Evolutionary conservation across 805 yeast species (phyloP).

Genomic region (Ogataea ganodermae): DNA sequence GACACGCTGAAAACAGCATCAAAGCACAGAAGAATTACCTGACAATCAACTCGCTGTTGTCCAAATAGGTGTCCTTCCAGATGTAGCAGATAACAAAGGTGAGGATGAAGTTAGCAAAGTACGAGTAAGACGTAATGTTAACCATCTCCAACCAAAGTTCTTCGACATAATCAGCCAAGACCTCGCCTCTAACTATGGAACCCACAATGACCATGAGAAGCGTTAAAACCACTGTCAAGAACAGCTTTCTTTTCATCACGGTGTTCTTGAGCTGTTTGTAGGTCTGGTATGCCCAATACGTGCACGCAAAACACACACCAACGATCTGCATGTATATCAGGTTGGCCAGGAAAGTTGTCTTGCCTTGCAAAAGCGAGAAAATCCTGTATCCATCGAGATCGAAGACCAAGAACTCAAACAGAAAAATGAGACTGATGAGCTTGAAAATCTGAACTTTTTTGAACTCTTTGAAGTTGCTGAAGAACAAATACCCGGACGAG

Average conservation of each 20-base stretch:
- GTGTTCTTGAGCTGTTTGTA: constrained; percentile 22
- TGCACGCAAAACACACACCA: constrained; percentile 16
- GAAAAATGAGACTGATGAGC: constrained; percentile 21
- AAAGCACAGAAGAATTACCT: constrained; percentile 8
- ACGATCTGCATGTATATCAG: constrained; percentile 30
- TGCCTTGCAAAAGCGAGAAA: constrained; percentile 31
- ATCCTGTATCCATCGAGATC: constrained; percentile 33
- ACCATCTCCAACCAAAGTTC: constrained; percentile 22
- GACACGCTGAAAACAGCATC: not conserved
- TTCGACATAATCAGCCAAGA: constrained; percentile 17
- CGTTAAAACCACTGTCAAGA: constrained; percentile 19
- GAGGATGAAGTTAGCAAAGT: constrained; percentile 25
- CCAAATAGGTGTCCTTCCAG: constrained; percentile 31
- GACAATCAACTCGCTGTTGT: constrained; percentile 14
- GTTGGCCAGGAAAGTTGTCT: constrained; percentile 22
- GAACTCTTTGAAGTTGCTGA: constrained; percentile 20
- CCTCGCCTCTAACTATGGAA: constrained; percentile 20
- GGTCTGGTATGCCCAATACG: constrained; percentile 24
- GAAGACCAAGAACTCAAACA: constrained; percentile 31
- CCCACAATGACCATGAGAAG: constrained; percentile 23
- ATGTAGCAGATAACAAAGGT: constrained; percentile 25
- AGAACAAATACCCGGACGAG: constrained; percentile 30
- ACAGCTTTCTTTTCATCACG: constrained; percentile 19
- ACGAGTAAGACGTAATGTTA: constrained; percentile 25
- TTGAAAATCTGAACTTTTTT: constrained; percentile 22